phyloP scores from a whole-genome alignment of 164 flowering plant species.

The Stephania yunnanensis region DNA sequence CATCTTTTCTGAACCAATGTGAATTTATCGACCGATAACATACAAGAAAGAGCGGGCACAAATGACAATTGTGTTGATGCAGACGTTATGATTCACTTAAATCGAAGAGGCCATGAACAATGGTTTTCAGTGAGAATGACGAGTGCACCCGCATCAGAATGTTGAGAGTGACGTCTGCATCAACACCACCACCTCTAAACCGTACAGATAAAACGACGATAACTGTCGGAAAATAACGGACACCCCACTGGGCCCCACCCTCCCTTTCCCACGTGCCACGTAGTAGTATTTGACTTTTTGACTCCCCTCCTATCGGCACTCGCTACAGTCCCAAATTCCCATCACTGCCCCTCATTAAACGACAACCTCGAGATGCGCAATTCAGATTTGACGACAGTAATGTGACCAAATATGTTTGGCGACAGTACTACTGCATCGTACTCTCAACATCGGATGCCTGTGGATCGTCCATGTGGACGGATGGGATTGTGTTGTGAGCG shows the following conservation, averaged over 20 bases:
- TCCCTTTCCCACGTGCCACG: background rate
- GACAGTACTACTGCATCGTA: background rate
- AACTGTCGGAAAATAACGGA: background rate
- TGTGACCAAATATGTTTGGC: background rate
- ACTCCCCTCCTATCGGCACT: background rate
- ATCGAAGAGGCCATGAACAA: background rate
- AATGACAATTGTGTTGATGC: background rate
- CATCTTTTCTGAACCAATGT: too few species aligned
- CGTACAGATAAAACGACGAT: background rate
- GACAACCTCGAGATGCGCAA: background rate
- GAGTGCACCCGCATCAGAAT: background rate
- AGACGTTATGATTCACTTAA: background rate
- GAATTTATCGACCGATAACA: too few species aligned
- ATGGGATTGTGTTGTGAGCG: background rate
- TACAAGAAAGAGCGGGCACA: too few species aligned
- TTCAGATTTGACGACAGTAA: background rate
- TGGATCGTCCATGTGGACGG: background rate
- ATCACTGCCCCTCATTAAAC: background rate
- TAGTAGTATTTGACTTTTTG: background rate
- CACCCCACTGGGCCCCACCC: background rate
- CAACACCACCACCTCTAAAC: background rate
- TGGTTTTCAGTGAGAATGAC: slow-evolving; percentile 1
- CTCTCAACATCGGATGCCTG: background rate
- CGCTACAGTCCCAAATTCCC: background rate
- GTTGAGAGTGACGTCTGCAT: background rate